Conservation (phyloP, 441 rosid genomes). For the Arabidopsis hybrid region DNA sequence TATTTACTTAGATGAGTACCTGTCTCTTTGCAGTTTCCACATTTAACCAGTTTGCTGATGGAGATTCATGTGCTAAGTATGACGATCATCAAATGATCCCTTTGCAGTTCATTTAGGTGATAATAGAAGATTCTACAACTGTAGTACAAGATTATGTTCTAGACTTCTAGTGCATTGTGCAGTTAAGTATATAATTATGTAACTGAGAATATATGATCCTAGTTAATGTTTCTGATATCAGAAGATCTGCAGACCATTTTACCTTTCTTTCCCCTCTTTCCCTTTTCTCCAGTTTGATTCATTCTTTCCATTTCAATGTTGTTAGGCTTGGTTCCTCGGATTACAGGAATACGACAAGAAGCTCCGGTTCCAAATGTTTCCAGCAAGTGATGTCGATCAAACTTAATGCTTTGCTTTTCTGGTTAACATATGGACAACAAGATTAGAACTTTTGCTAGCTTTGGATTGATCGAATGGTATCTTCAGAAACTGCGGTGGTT, state of each 20-base stretch:
- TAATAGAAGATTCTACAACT: constrained; percentile 26
- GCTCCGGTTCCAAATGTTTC: constrained; percentile 22
- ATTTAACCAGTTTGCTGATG: constrained; percentile 20
- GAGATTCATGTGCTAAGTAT: constrained; percentile 27
- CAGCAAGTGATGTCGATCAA: constrained; percentile 10
- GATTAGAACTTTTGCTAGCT: constrained; percentile 19
- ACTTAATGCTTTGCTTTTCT: constrained; percentile 11
- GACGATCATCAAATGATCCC: constrained; percentile 15
- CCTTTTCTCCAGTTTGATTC: background rate
- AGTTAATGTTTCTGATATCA: constrained; percentile 24
- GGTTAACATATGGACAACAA: constrained; percentile 23
- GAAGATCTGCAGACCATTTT: constrained; percentile 23
- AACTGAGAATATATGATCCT: constrained; percentile 1
- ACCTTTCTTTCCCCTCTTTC: constrained; percentile 25
- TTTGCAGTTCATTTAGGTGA: constrained; percentile 13
- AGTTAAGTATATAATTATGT: constrained; percentile 10
- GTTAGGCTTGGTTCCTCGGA: constrained; percentile 25
- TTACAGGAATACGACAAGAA: constrained; percentile 16
- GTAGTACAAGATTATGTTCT: constrained; percentile 1
- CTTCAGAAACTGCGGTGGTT: constrained; percentile 28
- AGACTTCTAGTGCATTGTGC: constrained; percentile 12
- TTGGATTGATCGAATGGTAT: constrained; percentile 38
- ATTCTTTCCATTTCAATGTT: constrained; percentile 21
- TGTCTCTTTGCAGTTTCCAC: constrained; percentile 28
- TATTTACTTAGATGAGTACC: constrained; percentile 1